Evolutionary conservation across 805 yeast species (phyloP).

Genomic region (Candida fluviatilis): DNA sequence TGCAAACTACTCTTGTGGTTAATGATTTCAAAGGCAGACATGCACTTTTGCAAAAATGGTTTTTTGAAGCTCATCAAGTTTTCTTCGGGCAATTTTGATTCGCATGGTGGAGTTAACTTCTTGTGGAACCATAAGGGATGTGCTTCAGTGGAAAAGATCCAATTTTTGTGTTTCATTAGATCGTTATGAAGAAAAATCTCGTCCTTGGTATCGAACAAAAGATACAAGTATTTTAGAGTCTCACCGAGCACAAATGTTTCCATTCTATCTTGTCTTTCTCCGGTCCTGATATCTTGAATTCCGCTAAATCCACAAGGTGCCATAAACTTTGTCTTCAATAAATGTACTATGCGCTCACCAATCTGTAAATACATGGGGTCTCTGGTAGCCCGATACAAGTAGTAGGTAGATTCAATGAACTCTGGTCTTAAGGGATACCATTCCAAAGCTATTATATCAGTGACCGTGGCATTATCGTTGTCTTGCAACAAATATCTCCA

Average conservation of each 20-base stretch:
- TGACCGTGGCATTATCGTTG: slow-evolving; percentile 6
- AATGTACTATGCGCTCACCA: slow-evolving; percentile 61
- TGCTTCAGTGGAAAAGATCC: slow-evolving; percentile 81
- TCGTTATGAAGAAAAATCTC: slow-evolving; percentile 29
- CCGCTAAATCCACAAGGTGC: slow-evolving; percentile 83
- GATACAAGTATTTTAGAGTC: slow-evolving; percentile 75
- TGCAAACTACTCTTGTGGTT: background rate
- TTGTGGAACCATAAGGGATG: slow-evolving; percentile 78
- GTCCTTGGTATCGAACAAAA: slow-evolving; percentile 71
- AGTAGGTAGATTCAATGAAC: slow-evolving; percentile 83
- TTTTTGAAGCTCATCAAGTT: slow-evolving; percentile 2
- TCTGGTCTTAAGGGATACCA: slow-evolving; percentile 96
- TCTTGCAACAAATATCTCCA: slow-evolving; percentile 47
- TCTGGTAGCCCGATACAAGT: slow-evolving; percentile 73
- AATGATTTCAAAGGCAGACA: background rate
- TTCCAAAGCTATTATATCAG: slow-evolving; percentile 48
- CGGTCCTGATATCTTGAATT: slow-evolving; percentile 59
- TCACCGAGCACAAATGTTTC: slow-evolving; percentile 89
- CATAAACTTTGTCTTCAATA: slow-evolving; percentile 48
- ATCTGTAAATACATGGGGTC: slow-evolving; percentile 81
- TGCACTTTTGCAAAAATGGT: slow-evolving; percentile 3
- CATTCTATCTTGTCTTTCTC: slow-evolving; percentile 72
- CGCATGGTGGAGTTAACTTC: slow-evolving; percentile 9
- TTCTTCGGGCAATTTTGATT: background rate
- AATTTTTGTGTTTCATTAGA: slow-evolving; percentile 38